Evolutionary conservation across 1,284 basidiomycete species (phyloP), one percentile per base, ranked within the genome.

Genomic region (Cutaneotrichosporon cavernicola): DNA sequence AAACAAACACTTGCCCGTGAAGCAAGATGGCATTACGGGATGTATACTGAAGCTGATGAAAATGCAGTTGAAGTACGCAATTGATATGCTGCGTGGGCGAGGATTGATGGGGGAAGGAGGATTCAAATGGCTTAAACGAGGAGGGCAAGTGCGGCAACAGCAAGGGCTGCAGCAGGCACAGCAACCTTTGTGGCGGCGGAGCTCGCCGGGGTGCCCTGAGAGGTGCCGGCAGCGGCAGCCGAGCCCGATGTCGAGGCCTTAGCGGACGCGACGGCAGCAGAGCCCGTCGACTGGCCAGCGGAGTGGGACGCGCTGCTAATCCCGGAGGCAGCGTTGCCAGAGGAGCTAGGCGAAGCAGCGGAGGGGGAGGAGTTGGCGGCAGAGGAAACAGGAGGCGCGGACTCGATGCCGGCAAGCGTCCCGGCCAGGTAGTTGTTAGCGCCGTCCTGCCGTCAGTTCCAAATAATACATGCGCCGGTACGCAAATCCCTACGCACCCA

Each of bases 381-480:
- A 14, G 58, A 6, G 31, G 21, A 30, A 8, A 58, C 16, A 10
- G 18, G 21, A 34, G 38, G 9, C 22, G 56, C 50, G 18, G 57
- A 21, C 2, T 47, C 22, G 57, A 60, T 56, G 18, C 50, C 61
- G 0, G 57, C 13, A 22, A 65, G 32, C 2, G 64, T 59, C 55
- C 36, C 38, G 4, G 40, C 31, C 13, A 65, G 60, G 61, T 57
- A 65, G 61, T 56, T 30, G 64, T 60, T 62, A 13, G 64, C 64
- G 13, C 58, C 57, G 46, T n/a, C 46, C 58, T 59, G 47, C 2
- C 4, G 49, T 59, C 34, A 59, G 47, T 21, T 22, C 0, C 8
- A 1, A 6, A 10, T 14, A 22, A 13, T 46, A n/a, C 5, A 16
- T 18, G 1, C 18, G 6, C 16, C 2, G 18, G 43, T 26, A 26